Conservation (phyloP, 805 yeast genomes). For the Wickerhamiella siamensis region DNA sequence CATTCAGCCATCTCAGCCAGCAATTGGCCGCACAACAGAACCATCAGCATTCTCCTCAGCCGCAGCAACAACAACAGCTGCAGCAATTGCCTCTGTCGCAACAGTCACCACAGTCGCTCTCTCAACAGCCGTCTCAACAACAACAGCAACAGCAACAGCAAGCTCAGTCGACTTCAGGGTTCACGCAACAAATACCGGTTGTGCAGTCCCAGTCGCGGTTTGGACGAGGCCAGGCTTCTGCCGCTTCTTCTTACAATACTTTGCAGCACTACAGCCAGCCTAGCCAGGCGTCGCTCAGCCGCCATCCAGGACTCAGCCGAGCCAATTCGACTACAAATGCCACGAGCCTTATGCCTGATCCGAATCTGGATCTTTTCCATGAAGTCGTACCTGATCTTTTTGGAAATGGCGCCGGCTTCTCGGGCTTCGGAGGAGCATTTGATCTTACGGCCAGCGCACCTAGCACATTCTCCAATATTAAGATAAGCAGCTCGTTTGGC, state of each 20-base stretch:
- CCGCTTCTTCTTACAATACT: not conserved
- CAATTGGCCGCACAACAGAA: not conserved
- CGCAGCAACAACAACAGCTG: too few relatives aligned
- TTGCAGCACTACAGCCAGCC: not conserved
- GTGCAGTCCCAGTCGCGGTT: too few relatives aligned
- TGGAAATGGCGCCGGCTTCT: not conserved
- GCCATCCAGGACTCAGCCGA: not conserved
- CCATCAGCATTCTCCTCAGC: too few relatives aligned
- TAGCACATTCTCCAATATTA: not conserved
- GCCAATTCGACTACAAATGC: not conserved
- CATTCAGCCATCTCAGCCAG: not conserved
- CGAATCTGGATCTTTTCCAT: conserved; percentile 1
- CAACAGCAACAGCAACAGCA: not conserved
- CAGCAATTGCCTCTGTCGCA: too few relatives aligned
- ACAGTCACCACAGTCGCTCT: too few relatives aligned
- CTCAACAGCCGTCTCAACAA: too few relatives aligned
- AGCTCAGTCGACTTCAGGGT: not conserved
- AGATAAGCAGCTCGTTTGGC: not conserved
- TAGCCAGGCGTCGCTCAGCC: conserved; percentile 1
- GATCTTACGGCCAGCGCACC: not conserved
- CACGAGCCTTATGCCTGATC: not conserved
- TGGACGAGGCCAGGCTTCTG: not conserved
- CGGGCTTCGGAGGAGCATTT: not conserved
- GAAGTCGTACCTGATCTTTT: not conserved
- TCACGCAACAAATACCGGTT: not conserved